These are phyloP conservation scores for Massariosphaeria phaeospora DNA, from an alignment of 495 filamentous ascomycete species.

Conservation along the genomic window DNA sequence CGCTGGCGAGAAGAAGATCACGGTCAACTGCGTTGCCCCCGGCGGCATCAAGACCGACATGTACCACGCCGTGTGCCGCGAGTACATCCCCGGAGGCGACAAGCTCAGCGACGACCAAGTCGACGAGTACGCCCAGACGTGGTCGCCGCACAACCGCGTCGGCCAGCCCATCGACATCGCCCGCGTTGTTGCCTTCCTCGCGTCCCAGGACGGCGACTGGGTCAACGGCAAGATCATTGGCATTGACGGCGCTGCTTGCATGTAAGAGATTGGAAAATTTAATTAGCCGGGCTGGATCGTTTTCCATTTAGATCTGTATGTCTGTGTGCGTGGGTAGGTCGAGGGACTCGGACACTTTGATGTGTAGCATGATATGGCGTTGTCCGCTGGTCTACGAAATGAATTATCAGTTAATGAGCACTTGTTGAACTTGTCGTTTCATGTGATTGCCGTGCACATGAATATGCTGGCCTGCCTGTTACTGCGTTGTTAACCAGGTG, in stretches of 20 bases:
- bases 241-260: slow-evolving; percentile 36
- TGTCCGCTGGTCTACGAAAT: neutral
- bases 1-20: slow-evolving; percentile 51
- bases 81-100: slow-evolving; percentile 58
- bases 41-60: slow-evolving; percentile 67
- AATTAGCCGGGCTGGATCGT: neutral
- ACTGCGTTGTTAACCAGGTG: no score
- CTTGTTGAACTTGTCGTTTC: neutral
- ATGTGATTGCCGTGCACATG: no score
- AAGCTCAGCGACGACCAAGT: slow-evolving; percentile 46
- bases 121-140: slow-evolving; percentile 50
- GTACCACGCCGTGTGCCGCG: slow-evolving; percentile 60
- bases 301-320: slow-evolving; percentile 3
- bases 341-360: neutral
- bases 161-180: slow-evolving; percentile 61
- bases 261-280: slow-evolving; percentile 12
- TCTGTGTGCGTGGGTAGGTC: neutral
- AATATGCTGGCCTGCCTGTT: no score
- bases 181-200: slow-evolving; percentile 60
- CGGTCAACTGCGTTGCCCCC: slow-evolving; percentile 62
- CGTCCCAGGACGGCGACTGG: slow-evolving; percentile 62
- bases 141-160: slow-evolving; percentile 57
- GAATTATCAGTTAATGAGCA: no score
- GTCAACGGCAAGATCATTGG: slow-evolving; percentile 57
- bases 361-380: slow-evolving; percentile 25